phyloP scores from a whole-genome alignment of 2,329 filamentous ascomycete genomes.

The Colletotrichum liaoningense region DNA sequence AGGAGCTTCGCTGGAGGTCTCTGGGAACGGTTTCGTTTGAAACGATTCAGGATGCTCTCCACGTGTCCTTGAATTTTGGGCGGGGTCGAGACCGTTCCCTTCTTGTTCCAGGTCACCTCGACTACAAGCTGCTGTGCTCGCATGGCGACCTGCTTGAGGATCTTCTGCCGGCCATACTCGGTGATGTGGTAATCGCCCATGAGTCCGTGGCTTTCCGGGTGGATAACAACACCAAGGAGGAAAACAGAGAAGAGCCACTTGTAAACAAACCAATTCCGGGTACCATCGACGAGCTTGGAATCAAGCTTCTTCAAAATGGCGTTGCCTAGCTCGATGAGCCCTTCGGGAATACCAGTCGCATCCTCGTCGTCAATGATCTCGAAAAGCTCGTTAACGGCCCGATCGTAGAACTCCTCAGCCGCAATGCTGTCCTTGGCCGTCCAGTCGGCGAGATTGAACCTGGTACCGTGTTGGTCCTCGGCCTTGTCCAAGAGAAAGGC shows the following conservation, averaged over 20 bases:
- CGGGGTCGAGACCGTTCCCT: slow-evolving; percentile 71
- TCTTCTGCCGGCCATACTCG: slow-evolving; percentile 87
- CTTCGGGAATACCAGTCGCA: slow-evolving; percentile 85
- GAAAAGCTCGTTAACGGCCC: slow-evolving; percentile 84
- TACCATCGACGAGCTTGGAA: slow-evolving; percentile 76
- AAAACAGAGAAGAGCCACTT: slow-evolving; percentile 95
- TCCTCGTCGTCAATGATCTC: slow-evolving; percentile 88
- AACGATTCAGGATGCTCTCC: slow-evolving; percentile 76
- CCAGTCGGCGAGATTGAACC: slow-evolving; percentile 78
- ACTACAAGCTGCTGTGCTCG: slow-evolving; percentile 83
- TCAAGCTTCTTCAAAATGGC: slow-evolving; percentile 85
- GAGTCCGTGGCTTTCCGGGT: slow-evolving; percentile 84
- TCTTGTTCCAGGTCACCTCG: slow-evolving; percentile 78
- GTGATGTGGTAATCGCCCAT: slow-evolving; percentile 93
- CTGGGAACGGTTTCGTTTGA: slow-evolving; percentile 65
- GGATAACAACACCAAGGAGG: slow-evolving; percentile 83
- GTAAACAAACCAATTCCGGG: slow-evolving; percentile 85
- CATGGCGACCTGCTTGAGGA: slow-evolving; percentile 82
- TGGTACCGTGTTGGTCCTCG: slow-evolving; percentile 79
- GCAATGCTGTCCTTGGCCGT: slow-evolving; percentile 83
- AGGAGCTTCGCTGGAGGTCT: slow-evolving; percentile 68
- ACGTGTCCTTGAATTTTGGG: slow-evolving; percentile 75
- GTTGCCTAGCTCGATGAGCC: slow-evolving; percentile 85
- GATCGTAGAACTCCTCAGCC: slow-evolving; percentile 89
- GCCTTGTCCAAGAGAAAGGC: slow-evolving; percentile 89